Percentiles rank a stretch among this genome's conserved stretches.
Evolutionary conservation across 257 asterid genomes (phyloP).

Genomic region (Przewalskia tangutica): DNA sequence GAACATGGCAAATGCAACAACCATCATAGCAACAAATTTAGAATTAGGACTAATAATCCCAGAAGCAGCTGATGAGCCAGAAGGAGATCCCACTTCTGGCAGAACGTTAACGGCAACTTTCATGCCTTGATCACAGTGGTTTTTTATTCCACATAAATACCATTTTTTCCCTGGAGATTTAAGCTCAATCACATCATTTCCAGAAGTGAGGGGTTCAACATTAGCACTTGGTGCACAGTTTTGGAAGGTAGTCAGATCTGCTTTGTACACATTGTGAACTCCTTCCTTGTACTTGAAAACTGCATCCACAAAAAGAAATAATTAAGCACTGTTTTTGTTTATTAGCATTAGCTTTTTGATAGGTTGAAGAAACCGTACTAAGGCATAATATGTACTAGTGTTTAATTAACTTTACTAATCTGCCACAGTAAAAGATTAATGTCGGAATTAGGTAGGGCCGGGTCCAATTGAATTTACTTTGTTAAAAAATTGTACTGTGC

Average conservation of each 20-base stretch:
- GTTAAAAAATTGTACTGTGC: too few relatives aligned
- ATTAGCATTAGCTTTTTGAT: too few relatives aligned
- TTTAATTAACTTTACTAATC: too few relatives aligned
- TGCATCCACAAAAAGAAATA: not conserved
- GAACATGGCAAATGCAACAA: not conserved
- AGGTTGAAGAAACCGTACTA: too few relatives aligned
- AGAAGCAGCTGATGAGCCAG: not conserved
- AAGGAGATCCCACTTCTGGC: not conserved
- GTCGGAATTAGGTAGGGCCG: too few relatives aligned
- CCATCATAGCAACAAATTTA: not conserved
- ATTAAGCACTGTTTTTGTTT: not conserved
- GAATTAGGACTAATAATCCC: not conserved
- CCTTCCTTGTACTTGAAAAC: constrained; percentile 26
- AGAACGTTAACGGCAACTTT: constrained; percentile 18
- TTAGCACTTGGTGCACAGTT: not conserved
- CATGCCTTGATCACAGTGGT: constrained; percentile 23
- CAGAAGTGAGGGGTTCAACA: not conserved
- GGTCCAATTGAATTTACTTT: too few relatives aligned
- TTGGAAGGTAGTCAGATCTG: constrained; percentile 7
- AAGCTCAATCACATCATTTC: constrained; percentile 18
- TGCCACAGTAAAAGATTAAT: too few relatives aligned
- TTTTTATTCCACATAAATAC: constrained; percentile 24
- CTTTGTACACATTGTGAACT: constrained; percentile 22
- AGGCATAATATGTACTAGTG: too few relatives aligned
- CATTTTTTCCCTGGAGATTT: constrained; percentile 25